These are phyloP conservation scores for Alternaria triticina DNA, from an alignment of 2,329 filamentous ascomycete species.

Conservation along the genomic window DNA sequence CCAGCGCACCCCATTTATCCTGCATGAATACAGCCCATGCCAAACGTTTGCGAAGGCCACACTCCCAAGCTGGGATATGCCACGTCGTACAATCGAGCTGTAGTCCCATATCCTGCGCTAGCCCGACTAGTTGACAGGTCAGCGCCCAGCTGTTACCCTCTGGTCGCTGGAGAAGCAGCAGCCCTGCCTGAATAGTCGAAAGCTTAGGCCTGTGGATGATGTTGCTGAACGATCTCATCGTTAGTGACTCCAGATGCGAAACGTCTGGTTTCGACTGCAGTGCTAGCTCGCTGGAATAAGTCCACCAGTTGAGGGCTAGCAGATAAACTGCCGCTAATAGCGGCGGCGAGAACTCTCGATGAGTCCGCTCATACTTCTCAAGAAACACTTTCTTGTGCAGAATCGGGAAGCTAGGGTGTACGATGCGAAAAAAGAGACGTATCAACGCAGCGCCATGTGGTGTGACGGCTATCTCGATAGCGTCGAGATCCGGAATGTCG, in stretches of 20 bases:
- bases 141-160: conserved; percentile 42
- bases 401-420: conserved; percentile 65
- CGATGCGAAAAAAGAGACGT: conserved; percentile 73
- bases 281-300: conserved; percentile 62
- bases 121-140: conserved; percentile 46
- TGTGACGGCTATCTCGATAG: conserved; percentile 72
- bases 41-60: conserved; percentile 65
- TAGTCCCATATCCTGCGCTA: conserved; percentile 50
- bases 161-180: conserved; percentile 47
- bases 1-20: conserved; percentile 66
- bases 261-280: conserved; percentile 53
- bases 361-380: conserved; percentile 65
- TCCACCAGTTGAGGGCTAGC: conserved; percentile 67
- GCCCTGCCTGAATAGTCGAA: conserved; percentile 49
- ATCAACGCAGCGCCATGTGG: conserved; percentile 75
- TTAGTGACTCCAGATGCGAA: conserved; percentile 39
- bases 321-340: conserved; percentile 67
- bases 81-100: conserved; percentile 66
- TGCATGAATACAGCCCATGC: conserved; percentile 72
- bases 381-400: conserved; percentile 67
- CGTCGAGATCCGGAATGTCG: conserved; percentile 62
- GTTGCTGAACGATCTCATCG: conserved; percentile 47
- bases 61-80: conserved; percentile 69
- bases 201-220: conserved; percentile 50
- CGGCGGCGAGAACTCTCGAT: conserved; percentile 65